Base-by-base conservation (phyloP, 1,139 yeast genomes). In the Entelexis paramagnoliae region DNA sequence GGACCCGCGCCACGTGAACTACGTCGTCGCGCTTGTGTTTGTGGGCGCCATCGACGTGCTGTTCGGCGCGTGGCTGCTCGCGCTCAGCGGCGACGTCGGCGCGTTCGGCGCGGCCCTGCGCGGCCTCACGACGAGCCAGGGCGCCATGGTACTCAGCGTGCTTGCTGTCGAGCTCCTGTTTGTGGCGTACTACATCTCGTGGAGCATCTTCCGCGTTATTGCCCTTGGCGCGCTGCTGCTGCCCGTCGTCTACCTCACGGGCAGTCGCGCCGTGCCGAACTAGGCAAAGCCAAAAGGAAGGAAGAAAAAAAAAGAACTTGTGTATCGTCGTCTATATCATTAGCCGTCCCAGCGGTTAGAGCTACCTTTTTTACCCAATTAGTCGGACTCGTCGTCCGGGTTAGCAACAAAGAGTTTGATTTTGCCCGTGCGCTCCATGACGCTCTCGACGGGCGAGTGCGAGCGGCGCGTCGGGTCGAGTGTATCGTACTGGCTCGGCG, bases 121-220 rank as follows among this genome's bases (percentile, higher is more conserved):
- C 49, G 53, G 16, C 53, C 36, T 26, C 11, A 30, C 22, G 9
- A 36, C 26, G 16, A 39, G 47, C 40, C 48, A 20, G 20, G 30
- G 59, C 28, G 39, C 9, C n/a, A 22, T 26, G 28, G 43, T 30
- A 7, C 46, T 53, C 68, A 0, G 49, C 63, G 38, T 26, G n/a
- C 46, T 34, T 4, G 22, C 33, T 20, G 26, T n/a, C 32, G 96
- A 88, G 68, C 66, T 68, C 45, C 72, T 77, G 24, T 85, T 88
- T 61, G 67, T 76, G 58, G 75, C 73, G 57, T 89, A 89, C 69
- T 89, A 79, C 68, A 66, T 79, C 59, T 83, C 86, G 30, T 72
- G 78, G 40, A 73, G 86, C 24, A 85, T 89, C 50, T 88, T 89
- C 66, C 73, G 77, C 22, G 80, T 95, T 1, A 65, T 88, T 48